A percentile compares a stretch with the other conserved stretches of the same genome.
These are phyloP conservation scores for Ploettnerulaceae sp. DNA, from an alignment of 2,329 filamentous ascomycete species.

Conservation along the genomic window DNA sequence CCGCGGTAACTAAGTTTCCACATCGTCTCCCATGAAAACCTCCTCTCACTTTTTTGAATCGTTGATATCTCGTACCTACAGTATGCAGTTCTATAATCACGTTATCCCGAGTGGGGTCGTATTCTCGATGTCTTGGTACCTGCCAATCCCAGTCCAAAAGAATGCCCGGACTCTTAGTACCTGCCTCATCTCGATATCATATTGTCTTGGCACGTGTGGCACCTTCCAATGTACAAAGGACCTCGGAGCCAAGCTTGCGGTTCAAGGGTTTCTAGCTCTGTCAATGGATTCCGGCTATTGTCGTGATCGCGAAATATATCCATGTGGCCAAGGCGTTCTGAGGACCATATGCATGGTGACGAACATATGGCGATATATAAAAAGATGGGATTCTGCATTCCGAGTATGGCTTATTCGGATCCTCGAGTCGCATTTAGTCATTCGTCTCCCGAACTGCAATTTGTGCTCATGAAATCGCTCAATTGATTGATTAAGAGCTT, in stretches of 20 bases:
- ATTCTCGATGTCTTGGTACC: constrained; percentile 1
- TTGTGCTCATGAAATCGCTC: neutral
- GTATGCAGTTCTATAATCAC: no score
- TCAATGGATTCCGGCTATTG: no score
- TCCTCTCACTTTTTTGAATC: neutral
- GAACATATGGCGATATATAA: no score
- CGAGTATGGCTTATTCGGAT: no score
- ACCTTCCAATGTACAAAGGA: neutral
- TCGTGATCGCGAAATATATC: no score
- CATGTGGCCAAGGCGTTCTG: no score
- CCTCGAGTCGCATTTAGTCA: no score
- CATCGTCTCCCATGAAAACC: neutral
- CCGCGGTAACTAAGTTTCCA: neutral
- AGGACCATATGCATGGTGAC: no score
- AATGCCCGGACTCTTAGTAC: neutral
- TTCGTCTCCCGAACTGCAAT: neutral
- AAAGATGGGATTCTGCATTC: no score
- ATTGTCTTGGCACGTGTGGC: no score
- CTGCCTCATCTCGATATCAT: neutral
- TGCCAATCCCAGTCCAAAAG: constrained; percentile 2
- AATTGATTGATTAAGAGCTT: neutral
- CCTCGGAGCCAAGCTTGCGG: neutral
- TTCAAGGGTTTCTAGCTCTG: neutral
- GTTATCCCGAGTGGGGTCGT: no score
- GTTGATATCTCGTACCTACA: neutral